Evolutionary conservation across 2,329 filamentous ascomycete species (phyloP), one percentile per base, ranked within the genome.

Genomic region (Phyllosticta paracitricarpa): DNA sequence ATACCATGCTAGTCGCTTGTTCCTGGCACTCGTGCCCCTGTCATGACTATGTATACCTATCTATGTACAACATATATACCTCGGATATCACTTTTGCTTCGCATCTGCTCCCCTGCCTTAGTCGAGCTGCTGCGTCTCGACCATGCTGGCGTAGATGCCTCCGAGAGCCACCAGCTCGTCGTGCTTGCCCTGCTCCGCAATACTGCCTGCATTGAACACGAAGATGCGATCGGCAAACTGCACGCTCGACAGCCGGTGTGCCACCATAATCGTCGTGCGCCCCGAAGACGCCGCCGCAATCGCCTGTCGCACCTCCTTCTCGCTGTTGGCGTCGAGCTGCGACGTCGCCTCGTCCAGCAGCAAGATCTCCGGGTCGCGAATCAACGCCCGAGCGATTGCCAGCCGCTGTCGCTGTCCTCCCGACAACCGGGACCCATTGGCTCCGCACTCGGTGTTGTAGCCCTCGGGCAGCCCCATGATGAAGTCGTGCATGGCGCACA

Each of bases 151-250:
- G 57, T 74, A 74, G 56, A 73, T 71, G 19, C 72, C 71, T 7
- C 71, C 68, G 54, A 67, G 61, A 19, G 66, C 64, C 40, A 87
- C 74, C 65, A 88, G 73, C 67, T 86, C 82, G 4, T 77, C 75
- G 68, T 88, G 84, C 22, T 79, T 80, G n/a, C 87, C 85, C 61
- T 77, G 73, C 68, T 88, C 84, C 1, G 84, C 75, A 48, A 88
- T 79, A 24, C 71, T 81, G 25, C 86, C 84, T 63, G 85, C 81
- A 10, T 88, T 87, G 56, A 94, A 83, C 0, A 93, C 88, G 67
- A 89, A 90, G 52, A 92, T 92, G n/a, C 86, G 77, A 70, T 93
- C 86, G 1, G 89, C 88, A 66, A 91, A 87, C 71, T 89, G 88
- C 22, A 92, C 85, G 12, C 88, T 93, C 0, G 86, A 86, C 56